Percentiles rank a stretch among this genome's conserved stretches.
Conservation (phyloP, 2,329 filamentous ascomycete genomes). For the Penicillium sp. region DNA sequence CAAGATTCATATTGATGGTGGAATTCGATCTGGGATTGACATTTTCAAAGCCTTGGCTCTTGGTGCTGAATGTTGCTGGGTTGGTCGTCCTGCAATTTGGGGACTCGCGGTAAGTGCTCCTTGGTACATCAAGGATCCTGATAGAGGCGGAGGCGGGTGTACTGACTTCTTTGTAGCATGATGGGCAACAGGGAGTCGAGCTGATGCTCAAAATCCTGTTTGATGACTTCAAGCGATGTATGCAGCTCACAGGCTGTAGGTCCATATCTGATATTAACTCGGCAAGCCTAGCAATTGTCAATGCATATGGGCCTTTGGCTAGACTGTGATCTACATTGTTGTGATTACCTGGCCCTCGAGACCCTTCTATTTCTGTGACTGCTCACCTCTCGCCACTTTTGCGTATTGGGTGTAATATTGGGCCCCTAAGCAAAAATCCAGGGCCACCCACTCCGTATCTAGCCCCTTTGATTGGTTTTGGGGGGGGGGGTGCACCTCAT, state of each 20-base stretch:
- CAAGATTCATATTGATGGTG: slow-evolving; percentile 32
- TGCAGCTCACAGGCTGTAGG: slow-evolving; percentile 28
- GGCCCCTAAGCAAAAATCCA: not conserved
- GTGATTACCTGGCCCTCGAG: not conserved
- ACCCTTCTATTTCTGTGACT: not conserved
- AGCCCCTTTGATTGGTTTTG: not conserved
- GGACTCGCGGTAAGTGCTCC: slow-evolving; percentile 30
- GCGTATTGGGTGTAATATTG: not conserved
- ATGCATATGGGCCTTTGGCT: slow-evolving; percentile 11
- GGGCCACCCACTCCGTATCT: not conserved
- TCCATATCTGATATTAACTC: slow-evolving; percentile 24
- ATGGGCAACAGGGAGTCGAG: slow-evolving; percentile 31
- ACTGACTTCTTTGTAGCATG: slow-evolving; percentile 20
- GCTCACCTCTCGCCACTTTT: slow-evolving; percentile 19
- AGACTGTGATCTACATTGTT: not conserved
- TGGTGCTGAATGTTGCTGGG: slow-evolving; percentile 32
- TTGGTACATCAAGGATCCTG: not conserved
- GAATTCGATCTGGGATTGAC: slow-evolving; percentile 32
- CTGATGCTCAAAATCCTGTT: slow-evolving; percentile 30
- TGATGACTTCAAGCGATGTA: slow-evolving; percentile 31
- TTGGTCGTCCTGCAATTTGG: slow-evolving; percentile 34
- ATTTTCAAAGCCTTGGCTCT: slow-evolving; percentile 38
- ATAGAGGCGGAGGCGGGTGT: not conserved
- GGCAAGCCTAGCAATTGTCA: slow-evolving; percentile 18
- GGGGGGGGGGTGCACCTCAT: not conserved